Conservation (phyloP, 169 alveolate species). For the Cryptosporidium xiaoi region DNA sequence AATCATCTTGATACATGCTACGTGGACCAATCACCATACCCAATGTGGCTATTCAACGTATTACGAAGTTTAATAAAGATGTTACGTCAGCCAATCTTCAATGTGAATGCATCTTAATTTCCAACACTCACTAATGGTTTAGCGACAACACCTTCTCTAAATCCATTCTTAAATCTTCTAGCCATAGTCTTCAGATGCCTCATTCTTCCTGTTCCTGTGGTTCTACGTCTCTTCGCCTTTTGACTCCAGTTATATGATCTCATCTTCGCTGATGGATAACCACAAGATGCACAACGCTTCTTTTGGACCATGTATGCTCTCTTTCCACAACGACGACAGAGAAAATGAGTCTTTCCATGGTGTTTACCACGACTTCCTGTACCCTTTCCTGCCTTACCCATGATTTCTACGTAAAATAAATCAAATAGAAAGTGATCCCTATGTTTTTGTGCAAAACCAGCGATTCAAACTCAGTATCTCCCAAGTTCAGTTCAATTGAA, state of each 20-base stretch:
- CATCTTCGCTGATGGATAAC: conserved; percentile 93
- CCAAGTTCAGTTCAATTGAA: too few relatives aligned
- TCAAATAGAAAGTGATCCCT: too few relatives aligned
- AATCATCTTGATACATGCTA: too few relatives aligned
- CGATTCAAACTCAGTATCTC: too few relatives aligned
- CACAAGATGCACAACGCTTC: conserved; percentile 96
- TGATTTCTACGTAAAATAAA: neutral
- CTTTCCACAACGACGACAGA: conserved; percentile 96
- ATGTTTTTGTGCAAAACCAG: too few relatives aligned
- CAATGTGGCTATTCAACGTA: too few relatives aligned
- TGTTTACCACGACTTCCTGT: conserved; percentile 97
- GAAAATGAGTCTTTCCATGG: conserved; percentile 95
- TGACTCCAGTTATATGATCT: conserved; percentile 95
- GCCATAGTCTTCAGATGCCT: conserved; percentile 94
- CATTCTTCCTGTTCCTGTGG: conserved; percentile 98
- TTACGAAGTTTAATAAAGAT: neutral
- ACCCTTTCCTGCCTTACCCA: conserved; percentile 96
- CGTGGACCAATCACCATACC: too few relatives aligned
- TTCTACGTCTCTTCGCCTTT: conserved; percentile 95
- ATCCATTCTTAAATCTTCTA: conserved; percentile 95
- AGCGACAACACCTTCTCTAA: conserved; percentile 94
- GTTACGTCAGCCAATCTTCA: neutral
- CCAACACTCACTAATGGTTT: conserved; percentile 66
- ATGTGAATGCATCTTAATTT: conserved; percentile 1
- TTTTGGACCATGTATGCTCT: conserved; percentile 94